phyloP scores from a whole-genome alignment of 2,329 filamentous ascomycete genomes.

The Colletotrichum sansevieriae region DNA sequence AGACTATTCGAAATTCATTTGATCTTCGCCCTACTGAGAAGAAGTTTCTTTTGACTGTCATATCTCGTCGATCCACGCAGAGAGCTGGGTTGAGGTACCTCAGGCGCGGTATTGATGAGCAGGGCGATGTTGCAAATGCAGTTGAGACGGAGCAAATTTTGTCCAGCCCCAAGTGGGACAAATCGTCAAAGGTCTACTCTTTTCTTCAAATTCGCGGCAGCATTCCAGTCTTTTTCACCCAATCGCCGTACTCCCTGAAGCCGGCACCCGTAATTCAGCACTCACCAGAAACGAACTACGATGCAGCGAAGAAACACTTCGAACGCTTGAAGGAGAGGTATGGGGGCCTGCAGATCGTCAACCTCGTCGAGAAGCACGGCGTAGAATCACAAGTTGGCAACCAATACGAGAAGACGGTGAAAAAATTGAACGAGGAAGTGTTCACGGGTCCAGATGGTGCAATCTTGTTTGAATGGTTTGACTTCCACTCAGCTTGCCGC shows the following conservation, averaged over 20 bases:
- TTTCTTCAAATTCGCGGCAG: slow-evolving; percentile 91
- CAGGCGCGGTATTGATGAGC: slow-evolving; percentile 89
- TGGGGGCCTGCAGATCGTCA: slow-evolving; percentile 82
- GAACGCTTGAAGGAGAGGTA: slow-evolving; percentile 77
- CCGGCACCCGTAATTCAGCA: slow-evolving; percentile 87
- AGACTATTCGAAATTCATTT: slow-evolving; percentile 48
- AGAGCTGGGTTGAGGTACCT: slow-evolving; percentile 91
- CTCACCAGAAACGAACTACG: slow-evolving; percentile 81
- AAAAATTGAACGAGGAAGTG: slow-evolving; percentile 74
- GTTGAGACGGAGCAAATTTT: slow-evolving; percentile 97
- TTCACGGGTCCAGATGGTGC: slow-evolving; percentile 56
- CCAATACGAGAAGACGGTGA: slow-evolving; percentile 78
- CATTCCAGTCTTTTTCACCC: slow-evolving; percentile 95
- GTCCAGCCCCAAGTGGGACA: slow-evolving; percentile 76
- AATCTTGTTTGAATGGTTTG: slow-evolving; percentile 92
- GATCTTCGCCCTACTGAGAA: slow-evolving; percentile 64
- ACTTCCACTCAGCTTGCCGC: slow-evolving; percentile 91
- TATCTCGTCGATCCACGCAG: slow-evolving; percentile 90
- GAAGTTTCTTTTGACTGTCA: slow-evolving; percentile 84
- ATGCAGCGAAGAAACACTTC: slow-evolving; percentile 86
- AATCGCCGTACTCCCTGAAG: slow-evolving; percentile 93
- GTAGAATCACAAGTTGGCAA: slow-evolving; percentile 84
- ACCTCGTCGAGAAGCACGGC: slow-evolving; percentile 89
- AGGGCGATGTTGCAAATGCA: slow-evolving; percentile 87
- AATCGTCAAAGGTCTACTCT: slow-evolving; percentile 76